These are phyloP conservation scores for Tylopilus sp. DNA, from an alignment of 1,284 basidiomycete species.

Conservation along the genomic window DNA sequence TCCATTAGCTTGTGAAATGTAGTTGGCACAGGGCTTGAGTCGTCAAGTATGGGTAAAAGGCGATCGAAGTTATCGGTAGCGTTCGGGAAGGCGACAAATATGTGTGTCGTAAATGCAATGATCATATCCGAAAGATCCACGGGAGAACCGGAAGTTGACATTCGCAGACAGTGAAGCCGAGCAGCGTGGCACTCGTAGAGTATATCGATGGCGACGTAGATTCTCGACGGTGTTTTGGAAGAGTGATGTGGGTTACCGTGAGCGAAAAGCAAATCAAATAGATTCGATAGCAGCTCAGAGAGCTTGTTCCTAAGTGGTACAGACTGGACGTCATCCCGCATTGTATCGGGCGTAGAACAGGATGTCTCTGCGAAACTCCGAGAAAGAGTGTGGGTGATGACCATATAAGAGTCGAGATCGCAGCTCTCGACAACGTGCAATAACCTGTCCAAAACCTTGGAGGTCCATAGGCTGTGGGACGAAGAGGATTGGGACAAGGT, in stretches of 20 bases:
- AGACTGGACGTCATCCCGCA: slow-evolving; percentile 2
- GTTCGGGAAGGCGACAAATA: slow-evolving; percentile 21
- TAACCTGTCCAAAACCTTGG: slow-evolving; percentile 37
- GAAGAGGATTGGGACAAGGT: slow-evolving; percentile 13
- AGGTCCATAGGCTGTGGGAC: slow-evolving; percentile 35
- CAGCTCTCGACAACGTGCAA: slow-evolving; percentile 22
- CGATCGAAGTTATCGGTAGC: slow-evolving; percentile 4
- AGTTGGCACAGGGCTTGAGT: slow-evolving; percentile 29
- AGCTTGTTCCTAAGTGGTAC: slow-evolving; percentile 19
- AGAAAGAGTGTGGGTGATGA: slow-evolving; percentile 14
- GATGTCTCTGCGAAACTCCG: slow-evolving; percentile 11
- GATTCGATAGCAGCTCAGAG: slow-evolving; percentile 22
- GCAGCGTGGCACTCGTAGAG: slow-evolving; percentile 17
- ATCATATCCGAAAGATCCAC: slow-evolving; percentile 32
- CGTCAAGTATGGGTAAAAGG: slow-evolving; percentile 26
- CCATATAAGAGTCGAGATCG: slow-evolving; percentile 28
- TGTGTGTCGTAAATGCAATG: slow-evolving; percentile 29
- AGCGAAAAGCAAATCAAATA: slow-evolving; percentile 27
- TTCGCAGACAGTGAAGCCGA: slow-evolving; percentile 17
- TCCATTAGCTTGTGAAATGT: slow-evolving; percentile 34
- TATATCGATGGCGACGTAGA: slow-evolving; percentile 20
- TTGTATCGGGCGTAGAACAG: background rate
- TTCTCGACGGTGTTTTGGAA: slow-evolving; percentile 2
- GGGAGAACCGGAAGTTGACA: slow-evolving; percentile 3
- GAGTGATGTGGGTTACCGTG: slow-evolving; percentile 1